These are phyloP conservation scores for Sporothrix dimorphospora DNA, from an alignment of 2,329 filamentous ascomycete species.

Conservation along the genomic window DNA sequence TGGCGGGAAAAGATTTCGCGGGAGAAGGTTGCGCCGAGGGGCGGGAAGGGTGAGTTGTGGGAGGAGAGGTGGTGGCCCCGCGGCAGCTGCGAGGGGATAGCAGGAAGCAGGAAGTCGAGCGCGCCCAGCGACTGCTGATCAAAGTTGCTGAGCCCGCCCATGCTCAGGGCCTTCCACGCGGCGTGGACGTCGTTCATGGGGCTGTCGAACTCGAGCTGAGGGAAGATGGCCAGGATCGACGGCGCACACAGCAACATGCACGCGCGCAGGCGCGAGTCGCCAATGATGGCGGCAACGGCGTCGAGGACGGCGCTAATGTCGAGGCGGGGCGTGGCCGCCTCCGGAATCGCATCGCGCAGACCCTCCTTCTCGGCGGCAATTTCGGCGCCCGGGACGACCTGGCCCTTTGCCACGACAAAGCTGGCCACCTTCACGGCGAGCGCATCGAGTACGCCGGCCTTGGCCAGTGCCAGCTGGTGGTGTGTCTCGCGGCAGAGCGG, in stretches of 20 bases:
- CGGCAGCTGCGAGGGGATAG: conserved; percentile 49
- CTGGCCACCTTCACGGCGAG: conserved; percentile 74
- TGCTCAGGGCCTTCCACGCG: conserved; percentile 57
- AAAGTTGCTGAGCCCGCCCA: conserved; percentile 53
- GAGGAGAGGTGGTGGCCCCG: conserved; percentile 34
- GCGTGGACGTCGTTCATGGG: conserved; percentile 51
- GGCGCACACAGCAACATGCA: conserved; percentile 71
- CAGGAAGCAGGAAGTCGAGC: conserved; percentile 68
- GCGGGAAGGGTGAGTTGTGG: conserved; percentile 55
- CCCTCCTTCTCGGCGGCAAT: conserved; percentile 57
- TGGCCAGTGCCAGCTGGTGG: conserved; percentile 72
- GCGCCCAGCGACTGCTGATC: conserved; percentile 53
- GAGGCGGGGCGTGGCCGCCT: conserved; percentile 60
- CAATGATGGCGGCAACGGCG: conserved; percentile 75
- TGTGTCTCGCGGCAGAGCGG: conserved; percentile 67
- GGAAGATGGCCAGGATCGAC: conserved; percentile 70
- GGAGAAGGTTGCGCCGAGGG: conserved; percentile 51
- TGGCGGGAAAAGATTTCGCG: conserved; percentile 42
- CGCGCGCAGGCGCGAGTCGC: conserved; percentile 77
- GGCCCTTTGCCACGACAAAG: conserved; percentile 68
- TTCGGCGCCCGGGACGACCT: conserved; percentile 69
- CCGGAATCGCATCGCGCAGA: conserved; percentile 61
- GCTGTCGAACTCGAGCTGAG: conserved; percentile 58
- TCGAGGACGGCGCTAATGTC: conserved; percentile 73
- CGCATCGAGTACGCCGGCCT: conserved; percentile 74